These are phyloP conservation scores for Oryza coarctata DNA, from an alignment of 176 grass and related monocot species.

Conservation along the genomic window DNA sequence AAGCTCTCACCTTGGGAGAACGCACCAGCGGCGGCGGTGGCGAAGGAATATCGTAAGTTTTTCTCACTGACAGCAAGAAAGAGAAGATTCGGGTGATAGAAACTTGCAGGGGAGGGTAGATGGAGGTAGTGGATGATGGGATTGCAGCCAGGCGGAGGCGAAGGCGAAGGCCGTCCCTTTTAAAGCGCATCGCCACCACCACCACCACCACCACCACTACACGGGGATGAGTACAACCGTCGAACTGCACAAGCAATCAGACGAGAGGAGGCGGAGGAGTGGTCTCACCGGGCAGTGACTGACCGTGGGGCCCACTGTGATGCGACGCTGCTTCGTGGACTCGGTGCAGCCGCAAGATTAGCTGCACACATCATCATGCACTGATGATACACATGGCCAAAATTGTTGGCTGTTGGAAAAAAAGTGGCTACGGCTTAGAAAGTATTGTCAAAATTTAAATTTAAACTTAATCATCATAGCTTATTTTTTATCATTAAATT, in stretches of 20 bases:
- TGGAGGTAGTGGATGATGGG: background rate
- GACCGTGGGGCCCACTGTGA: background rate
- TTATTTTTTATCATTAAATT: no score
- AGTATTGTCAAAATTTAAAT: no score
- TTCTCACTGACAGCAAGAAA: background rate
- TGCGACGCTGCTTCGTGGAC: background rate
- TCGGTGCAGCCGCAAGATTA: background rate
- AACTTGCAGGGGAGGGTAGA: background rate
- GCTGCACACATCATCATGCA: no score
- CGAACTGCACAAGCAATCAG: conserved; percentile 7
- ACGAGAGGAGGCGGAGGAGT: background rate
- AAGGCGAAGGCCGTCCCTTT: conserved; percentile 5
- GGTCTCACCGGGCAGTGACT: background rate
- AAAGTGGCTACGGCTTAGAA: no score
- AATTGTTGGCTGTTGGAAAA: no score
- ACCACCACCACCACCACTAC: background rate
- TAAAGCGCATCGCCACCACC: conserved; percentile 38
- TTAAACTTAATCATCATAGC: no score
- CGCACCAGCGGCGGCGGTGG: background rate
- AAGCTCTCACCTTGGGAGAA: conserved; percentile 35
- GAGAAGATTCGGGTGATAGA: background rate
- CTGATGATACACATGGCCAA: background rate
- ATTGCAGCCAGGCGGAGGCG: background rate
- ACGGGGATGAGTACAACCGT: background rate
- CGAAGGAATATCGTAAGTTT: background rate